Base-by-base conservation (phyloP, 2,329 filamentous ascomycete species). In the Epicoccum nigrum region DNA sequence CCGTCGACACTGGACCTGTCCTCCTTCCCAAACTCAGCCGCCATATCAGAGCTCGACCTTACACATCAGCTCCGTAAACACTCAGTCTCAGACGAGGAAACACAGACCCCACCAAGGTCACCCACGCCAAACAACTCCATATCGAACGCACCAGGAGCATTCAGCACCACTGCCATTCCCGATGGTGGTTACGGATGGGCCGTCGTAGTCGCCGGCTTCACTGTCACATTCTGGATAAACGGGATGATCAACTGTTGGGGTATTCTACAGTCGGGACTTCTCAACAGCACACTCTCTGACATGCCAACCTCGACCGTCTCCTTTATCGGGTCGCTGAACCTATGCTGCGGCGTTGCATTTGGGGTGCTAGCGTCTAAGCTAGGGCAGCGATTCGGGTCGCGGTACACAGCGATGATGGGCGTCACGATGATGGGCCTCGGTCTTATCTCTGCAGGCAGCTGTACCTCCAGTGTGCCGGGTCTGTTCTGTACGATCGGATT, bases 221-320 rank as follows among this genome's bases (percentile, higher is more conserved):
- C 81, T 1, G 58, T 84, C 16, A 76, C 79, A 2, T 86, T 81
- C 74, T 70, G 64, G 63, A 61, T 80, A 33, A 77, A 81, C 35
- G 84, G 83, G 34, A 81, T 77, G 0, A 76, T 76, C 6, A 84
- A 83, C 59, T 78, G 76, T 54, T 87, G 84, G 83, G 85, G 84
- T 15, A 77, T 87, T 1, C 72, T 86, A 32, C 84, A 87, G 65
- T 75, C 76, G 2, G 82, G 78, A 0, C 76, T 87, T 0, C 79
- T 84, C 7, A 69, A 79, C 30, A 67, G 77, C 15, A 72, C 74
- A 0, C 69, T 84, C 1, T 75, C 76, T 0, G 20, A 52, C 11
- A 48, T 55, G 1, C 75, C 76, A 0, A 74, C 82, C 0, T 77
- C 79, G 0, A 83, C 80, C 1, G 70, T 87, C 13, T 79, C 82